phyloP scores from a whole-genome alignment of 2,329 filamentous ascomycete species.

The Cordyceps cateniannulata region DNA sequence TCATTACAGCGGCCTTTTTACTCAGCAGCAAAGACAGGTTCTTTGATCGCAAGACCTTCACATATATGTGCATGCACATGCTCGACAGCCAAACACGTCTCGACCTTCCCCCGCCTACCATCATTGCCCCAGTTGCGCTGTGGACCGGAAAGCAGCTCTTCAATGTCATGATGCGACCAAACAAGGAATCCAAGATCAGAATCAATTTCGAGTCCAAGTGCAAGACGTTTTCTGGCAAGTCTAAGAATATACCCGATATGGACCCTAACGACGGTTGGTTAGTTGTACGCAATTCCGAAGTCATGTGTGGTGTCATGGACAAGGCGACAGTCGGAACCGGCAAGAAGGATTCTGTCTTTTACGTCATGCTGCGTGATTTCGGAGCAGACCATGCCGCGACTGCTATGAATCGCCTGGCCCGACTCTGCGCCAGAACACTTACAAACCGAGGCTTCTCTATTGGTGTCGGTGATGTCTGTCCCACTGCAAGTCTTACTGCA shows the following conservation, averaged over 20 bases:
- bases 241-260: conserved; percentile 58
- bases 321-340: conserved; percentile 95
- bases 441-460: conserved; percentile 94
- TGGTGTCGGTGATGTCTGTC: conserved; percentile 90
- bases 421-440: conserved; percentile 80
- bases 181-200: conserved; percentile 71
- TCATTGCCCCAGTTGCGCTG: conserved; percentile 75
- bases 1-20: conserved; percentile 91
- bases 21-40: conserved; percentile 90
- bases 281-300: conserved; percentile 89
- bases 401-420: conserved; percentile 91
- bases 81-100: conserved; percentile 71
- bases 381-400: conserved; percentile 81
- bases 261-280: conserved; percentile 86
- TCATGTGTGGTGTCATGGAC: conserved; percentile 97
- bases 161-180: conserved; percentile 84
- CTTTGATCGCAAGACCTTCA: conserved; percentile 81
- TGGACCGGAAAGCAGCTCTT: conserved; percentile 99
- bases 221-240: conserved; percentile 64
- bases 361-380: conserved; percentile 91
- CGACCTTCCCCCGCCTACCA: conserved; percentile 79
- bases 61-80: conserved; percentile 91
- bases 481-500: conserved; percentile 61
- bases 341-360: conserved; percentile 97
- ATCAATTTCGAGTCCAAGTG: conserved; percentile 94